These are phyloP conservation scores for Ambrosia trifida DNA, from an alignment of 129 eudicot genomes.

Conservation along the genomic window DNA sequence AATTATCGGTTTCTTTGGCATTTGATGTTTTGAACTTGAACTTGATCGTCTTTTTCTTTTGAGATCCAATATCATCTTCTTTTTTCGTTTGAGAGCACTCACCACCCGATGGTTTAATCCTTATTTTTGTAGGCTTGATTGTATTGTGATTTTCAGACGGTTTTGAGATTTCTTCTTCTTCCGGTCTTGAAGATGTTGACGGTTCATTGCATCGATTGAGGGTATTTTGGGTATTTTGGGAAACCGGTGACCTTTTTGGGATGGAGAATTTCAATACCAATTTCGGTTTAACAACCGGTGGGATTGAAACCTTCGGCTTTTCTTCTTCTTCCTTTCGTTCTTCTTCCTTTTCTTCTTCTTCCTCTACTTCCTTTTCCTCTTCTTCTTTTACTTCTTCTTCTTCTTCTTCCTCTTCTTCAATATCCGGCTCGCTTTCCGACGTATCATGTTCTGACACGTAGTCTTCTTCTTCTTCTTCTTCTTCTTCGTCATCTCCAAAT, in stretches of 20 bases:
- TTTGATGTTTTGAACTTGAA: constrained; percentile 28
- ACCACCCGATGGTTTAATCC: constrained; percentile 44
- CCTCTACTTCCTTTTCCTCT: not conserved
- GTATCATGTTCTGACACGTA: constrained; percentile 47
- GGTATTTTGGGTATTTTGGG: constrained; percentile 44
- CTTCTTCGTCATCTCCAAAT: constrained; percentile 45
- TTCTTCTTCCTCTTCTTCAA: constrained; percentile 16
- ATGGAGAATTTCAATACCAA: constrained; percentile 61
- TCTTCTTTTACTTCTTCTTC: not conserved
- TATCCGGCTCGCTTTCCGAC: constrained; percentile 52
- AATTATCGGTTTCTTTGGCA: constrained; percentile 20
- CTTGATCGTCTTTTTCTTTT: constrained; percentile 27
- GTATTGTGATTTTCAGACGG: constrained; percentile 22
- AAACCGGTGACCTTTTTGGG: constrained; percentile 32
- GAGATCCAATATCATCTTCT: constrained; percentile 19
- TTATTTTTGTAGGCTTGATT: constrained; percentile 43
- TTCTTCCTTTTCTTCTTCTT: too few species aligned
- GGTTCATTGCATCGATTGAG: constrained; percentile 21
- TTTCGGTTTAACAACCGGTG: constrained; percentile 39
- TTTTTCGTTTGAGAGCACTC: constrained; percentile 27
- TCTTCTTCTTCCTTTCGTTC: constrained; percentile 12
- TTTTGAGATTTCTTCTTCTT: constrained; percentile 37
- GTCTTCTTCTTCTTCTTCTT: constrained; percentile 38
- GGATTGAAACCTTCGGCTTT: constrained; percentile 7
- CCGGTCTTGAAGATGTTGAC: constrained; percentile 36